Conservation (phyloP, 148 eudicot species). For the Dysphania ambrosioides region DNA sequence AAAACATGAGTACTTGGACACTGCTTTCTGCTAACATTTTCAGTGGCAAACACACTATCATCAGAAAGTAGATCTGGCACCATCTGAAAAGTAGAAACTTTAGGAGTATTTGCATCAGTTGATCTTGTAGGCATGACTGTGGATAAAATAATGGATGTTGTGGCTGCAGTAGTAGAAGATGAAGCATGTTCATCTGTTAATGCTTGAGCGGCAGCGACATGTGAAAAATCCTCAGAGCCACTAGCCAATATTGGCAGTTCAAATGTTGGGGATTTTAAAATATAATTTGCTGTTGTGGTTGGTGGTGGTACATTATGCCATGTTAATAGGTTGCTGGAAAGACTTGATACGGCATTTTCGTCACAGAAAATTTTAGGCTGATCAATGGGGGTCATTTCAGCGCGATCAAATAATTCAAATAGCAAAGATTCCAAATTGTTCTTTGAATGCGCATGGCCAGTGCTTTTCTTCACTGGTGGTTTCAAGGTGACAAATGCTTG, state of each 20-base stretch:
- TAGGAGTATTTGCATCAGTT: background rate
- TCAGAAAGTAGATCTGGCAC: conserved; percentile 18
- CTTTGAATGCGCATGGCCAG: conserved; percentile 29
- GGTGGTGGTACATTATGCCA: conserved; percentile 1
- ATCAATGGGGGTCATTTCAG: conserved; percentile 19
- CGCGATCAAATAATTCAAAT: conserved; percentile 46
- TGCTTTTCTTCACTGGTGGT: conserved; percentile 25
- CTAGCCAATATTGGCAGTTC: conserved; percentile 14
- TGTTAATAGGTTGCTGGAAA: conserved; percentile 15
- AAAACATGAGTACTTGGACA: conserved; percentile 20
- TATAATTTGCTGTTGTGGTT: conserved; percentile 7
- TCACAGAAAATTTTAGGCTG: conserved; percentile 12
- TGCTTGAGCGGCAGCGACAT: conserved; percentile 6
- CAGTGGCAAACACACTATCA: conserved; percentile 15
- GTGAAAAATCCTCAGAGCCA: conserved; percentile 4
- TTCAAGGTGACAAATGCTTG: conserved; percentile 17
- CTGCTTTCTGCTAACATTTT: conserved; percentile 12
- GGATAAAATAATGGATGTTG: background rate
- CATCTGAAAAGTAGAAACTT: conserved; percentile 17
- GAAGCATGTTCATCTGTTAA: background rate
- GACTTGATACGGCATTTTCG: conserved; percentile 15
- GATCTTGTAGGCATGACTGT: conserved; percentile 3
- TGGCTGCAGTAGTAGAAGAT: conserved; percentile 2
- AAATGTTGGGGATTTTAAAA: background rate
- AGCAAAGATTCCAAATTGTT: conserved; percentile 55